phyloP scores from a whole-genome alignment of 768 basidiomycete species.

The Suillus subaureus region DNA sequence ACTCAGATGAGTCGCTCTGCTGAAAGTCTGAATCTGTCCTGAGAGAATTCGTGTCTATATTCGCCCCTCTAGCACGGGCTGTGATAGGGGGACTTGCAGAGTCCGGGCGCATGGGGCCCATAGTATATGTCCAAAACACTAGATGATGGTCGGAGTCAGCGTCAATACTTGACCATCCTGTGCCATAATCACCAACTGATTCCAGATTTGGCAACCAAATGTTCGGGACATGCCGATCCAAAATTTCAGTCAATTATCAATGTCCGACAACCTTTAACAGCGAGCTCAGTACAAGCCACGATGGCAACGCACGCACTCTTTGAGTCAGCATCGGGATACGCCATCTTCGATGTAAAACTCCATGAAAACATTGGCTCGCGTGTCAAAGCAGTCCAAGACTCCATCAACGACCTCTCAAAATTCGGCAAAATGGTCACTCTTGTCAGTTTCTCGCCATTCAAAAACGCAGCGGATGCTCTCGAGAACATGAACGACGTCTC shows the following conservation, averaged over 20 bases:
- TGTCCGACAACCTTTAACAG: slow-evolving; percentile 36
- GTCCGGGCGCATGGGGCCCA: too few relatives aligned
- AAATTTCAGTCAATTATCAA: slow-evolving; percentile 25
- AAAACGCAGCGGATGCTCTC: slow-evolving; percentile 88
- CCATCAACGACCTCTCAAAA: slow-evolving; percentile 82
- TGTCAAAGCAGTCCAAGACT: slow-evolving; percentile 78
- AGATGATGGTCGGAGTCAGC: too few relatives aligned
- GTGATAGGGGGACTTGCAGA: too few relatives aligned
- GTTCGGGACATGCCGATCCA: slow-evolving; percentile 16
- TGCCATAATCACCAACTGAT: too few relatives aligned
- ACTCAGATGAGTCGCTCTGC: too few relatives aligned
- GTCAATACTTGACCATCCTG: too few relatives aligned
- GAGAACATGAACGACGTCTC: slow-evolving; percentile 97
- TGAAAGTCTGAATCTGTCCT: too few relatives aligned
- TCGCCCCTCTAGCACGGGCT: too few relatives aligned
- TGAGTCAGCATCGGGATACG: slow-evolving; percentile 94
- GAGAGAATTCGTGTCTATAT: too few relatives aligned
- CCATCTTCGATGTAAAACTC: slow-evolving; percentile 85
- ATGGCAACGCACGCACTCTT: slow-evolving; percentile 89
- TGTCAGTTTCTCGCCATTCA: slow-evolving; percentile 92
- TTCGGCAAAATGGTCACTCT: slow-evolving; percentile 93
- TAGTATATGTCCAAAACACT: too few relatives aligned
- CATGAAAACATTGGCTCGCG: slow-evolving; percentile 86
- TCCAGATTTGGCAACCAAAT: too few relatives aligned
- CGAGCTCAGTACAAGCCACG: slow-evolving; percentile 31